Evolutionary conservation across 83 land plant genomes (phyloP).

Genomic region (Picea abies): DNA sequence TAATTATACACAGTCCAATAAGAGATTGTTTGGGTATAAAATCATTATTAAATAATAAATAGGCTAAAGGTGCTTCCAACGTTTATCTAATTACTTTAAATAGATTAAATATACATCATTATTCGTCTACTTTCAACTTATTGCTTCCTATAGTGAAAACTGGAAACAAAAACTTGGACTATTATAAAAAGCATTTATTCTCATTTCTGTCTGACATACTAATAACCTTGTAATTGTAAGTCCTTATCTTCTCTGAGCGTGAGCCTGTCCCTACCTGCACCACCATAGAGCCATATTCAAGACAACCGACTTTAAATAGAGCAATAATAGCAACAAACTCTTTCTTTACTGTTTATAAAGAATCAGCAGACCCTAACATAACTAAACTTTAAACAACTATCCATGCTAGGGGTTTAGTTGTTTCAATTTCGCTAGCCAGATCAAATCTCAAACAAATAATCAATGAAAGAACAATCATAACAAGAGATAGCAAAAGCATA

Average conservation of each 20-base stretch:
- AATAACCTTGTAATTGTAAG: constrained; percentile 94
- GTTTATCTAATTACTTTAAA: background rate
- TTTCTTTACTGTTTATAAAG: background rate
- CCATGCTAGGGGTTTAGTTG: background rate
- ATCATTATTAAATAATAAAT: background rate
- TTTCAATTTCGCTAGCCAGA: background rate
- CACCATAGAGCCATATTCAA: background rate
- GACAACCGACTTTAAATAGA: background rate
- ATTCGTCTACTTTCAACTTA: background rate
- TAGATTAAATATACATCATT: background rate
- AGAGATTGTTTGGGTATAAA: background rate
- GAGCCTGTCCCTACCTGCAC: constrained; percentile 94
- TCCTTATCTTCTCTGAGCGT: constrained; percentile 95
- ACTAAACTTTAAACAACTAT: background rate
- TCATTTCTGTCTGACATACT: background rate
- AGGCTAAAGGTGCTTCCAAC: background rate
- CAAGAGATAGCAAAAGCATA: background rate
- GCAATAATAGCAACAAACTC: background rate
- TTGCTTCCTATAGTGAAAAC: background rate
- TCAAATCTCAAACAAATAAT: background rate
- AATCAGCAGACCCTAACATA: background rate
- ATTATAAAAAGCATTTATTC: constrained; percentile 5
- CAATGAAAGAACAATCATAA: background rate
- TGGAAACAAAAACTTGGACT: background rate
- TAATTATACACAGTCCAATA: background rate